Evolutionary conservation across 495 filamentous ascomycete species (phyloP).

Genomic region (Neurospora cerealis): DNA sequence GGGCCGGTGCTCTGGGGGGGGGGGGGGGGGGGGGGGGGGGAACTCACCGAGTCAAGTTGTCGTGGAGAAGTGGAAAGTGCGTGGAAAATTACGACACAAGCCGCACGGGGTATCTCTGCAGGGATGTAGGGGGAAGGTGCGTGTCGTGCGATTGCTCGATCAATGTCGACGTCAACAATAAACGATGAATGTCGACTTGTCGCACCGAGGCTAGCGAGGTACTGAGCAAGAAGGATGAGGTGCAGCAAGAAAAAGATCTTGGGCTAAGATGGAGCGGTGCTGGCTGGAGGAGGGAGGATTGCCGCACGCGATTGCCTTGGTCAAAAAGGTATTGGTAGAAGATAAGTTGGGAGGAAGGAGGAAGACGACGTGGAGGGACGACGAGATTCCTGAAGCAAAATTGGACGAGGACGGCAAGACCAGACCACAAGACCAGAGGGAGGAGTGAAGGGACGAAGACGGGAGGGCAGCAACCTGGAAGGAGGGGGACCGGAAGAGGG

Average conservation of each 20-base stretch:
- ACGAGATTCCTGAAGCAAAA: not conserved
- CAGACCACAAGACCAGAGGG: not conserved
- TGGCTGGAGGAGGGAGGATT: not conserved
- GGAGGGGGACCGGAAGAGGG: not conserved
- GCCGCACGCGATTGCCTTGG: not conserved
- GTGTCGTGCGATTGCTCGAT: not conserved
- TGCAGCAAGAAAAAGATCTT: slow-evolving; percentile 3
- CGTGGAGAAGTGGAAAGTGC: not conserved
- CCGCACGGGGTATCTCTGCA: slow-evolving; percentile 11
- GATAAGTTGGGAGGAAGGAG: not conserved
- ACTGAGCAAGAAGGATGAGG: slow-evolving; percentile 7
- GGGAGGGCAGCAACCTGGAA: not conserved
- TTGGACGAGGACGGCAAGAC: not conserved
- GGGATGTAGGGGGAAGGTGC: slow-evolving; percentile 7
- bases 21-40: not conserved
- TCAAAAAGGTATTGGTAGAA: not conserved
- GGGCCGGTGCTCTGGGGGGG: not conserved
- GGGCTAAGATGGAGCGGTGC: not conserved
- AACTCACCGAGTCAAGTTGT: not conserved
- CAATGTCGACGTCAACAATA: not conserved
- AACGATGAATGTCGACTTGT: not conserved
- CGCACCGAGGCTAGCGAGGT: not conserved
- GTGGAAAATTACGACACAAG: slow-evolving; percentile 1
- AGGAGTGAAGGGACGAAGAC: not conserved
- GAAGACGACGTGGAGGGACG: not conserved